Evolutionary conservation across 257 asterid species (phyloP).

Genomic region (Parsonsia alboflavescens): DNA sequence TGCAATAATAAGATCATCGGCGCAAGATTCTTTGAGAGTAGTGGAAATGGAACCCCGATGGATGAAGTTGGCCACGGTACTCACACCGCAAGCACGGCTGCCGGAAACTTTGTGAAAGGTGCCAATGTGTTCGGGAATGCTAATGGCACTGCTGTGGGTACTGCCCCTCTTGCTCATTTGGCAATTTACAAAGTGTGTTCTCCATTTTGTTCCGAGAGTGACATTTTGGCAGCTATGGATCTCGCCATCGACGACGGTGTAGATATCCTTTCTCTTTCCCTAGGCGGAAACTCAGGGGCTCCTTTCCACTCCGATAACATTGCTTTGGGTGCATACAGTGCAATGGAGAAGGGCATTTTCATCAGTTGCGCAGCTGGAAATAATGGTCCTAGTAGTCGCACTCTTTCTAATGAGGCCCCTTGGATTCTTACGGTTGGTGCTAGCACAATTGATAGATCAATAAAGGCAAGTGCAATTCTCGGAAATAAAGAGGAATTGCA

Average conservation of each 20-base stretch:
- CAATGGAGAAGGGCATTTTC: conserved; percentile 17
- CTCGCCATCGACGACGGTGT: conserved; percentile 6
- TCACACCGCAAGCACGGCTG: conserved; percentile 26
- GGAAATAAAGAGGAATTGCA: conserved; percentile 11
- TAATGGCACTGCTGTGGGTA: background rate
- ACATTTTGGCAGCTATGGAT: conserved; percentile 7
- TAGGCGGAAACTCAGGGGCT: background rate
- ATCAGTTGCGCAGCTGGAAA: conserved; percentile 24
- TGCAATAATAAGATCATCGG: conserved; percentile 12
- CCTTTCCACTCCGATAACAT: background rate
- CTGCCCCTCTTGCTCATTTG: conserved; percentile 8
- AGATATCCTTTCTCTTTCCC: conserved; percentile 11
- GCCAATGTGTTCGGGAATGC: conserved; percentile 8
- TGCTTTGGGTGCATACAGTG: conserved; percentile 19
- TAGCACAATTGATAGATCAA: conserved; percentile 7
- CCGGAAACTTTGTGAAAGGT: conserved; percentile 8
- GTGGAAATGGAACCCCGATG: background rate
- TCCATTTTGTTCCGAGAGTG: background rate
- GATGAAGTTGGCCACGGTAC: conserved; percentile 3
- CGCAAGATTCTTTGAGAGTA: background rate
- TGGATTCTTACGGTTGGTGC: conserved; percentile 15
- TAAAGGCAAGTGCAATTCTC: background rate
- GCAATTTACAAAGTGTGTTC: conserved; percentile 4
- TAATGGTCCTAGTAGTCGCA: background rate
- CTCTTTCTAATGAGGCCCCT: conserved; percentile 7